Conservation (phyloP, 2,329 filamentous ascomycete species). For the Massarina eburnea region DNA sequence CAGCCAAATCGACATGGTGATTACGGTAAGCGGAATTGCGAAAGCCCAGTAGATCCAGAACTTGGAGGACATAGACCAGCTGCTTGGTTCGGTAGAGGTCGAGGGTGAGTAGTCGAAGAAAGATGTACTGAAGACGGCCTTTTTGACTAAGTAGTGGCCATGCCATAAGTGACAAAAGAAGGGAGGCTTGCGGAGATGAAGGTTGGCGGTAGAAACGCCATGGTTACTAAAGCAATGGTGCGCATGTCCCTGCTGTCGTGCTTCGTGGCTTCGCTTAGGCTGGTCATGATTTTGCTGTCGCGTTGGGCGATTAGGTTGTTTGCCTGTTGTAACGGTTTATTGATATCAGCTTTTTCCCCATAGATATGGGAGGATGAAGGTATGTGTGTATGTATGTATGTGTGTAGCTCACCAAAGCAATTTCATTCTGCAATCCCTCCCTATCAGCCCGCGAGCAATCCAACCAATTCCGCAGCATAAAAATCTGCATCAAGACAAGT, state of each 20-base stretch:
- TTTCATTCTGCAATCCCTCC: slow-evolving; percentile 13
- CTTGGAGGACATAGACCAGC: slow-evolving; percentile 9
- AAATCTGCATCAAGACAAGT: no score
- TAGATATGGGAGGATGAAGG: neutral
- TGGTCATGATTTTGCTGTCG: slow-evolving; percentile 6
- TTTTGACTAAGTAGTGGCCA: neutral
- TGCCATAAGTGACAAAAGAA: neutral
- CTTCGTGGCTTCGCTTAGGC: slow-evolving; percentile 5
- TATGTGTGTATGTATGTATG: neutral
- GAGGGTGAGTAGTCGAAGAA: slow-evolving; percentile 12
- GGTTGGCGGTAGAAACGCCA: slow-evolving; percentile 12
- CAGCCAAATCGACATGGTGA: slow-evolving; percentile 4
- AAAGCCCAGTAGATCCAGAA: slow-evolving; percentile 14
- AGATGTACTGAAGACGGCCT: slow-evolving; percentile 13
- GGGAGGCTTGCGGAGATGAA: slow-evolving; percentile 9
- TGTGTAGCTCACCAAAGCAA: slow-evolving; percentile 6
- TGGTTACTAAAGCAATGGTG: slow-evolving; percentile 9
- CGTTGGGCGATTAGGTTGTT: slow-evolving; percentile 3
- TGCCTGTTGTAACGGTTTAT: slow-evolving; percentile 2
- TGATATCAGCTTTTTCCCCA: neutral
- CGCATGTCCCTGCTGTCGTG: slow-evolving; percentile 10
- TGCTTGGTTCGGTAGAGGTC: neutral
- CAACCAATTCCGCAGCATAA: slow-evolving; percentile 8
- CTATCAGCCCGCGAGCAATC: slow-evolving; percentile 8
- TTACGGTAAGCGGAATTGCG: slow-evolving; percentile 7